phyloP scores from a whole-genome alignment of 1,284 basidiomycete species.

The Ustanciosporium gigantosporum region DNA sequence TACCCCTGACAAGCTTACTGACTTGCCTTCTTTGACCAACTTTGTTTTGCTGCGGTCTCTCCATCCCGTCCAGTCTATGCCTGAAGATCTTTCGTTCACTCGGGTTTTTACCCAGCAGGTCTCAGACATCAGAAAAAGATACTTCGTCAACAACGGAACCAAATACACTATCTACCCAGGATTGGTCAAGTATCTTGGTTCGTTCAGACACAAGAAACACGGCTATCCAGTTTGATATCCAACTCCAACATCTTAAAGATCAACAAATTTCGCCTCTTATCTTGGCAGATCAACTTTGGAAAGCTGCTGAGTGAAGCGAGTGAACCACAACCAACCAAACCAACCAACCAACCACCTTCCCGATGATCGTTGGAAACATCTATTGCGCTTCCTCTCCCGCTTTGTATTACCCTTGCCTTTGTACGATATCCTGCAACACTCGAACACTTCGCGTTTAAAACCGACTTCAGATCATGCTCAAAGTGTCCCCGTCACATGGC shows the following conservation, averaged over 20 bases:
- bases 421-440: too few species aligned
- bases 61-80: slow-evolving; percentile 12
- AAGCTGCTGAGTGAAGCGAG: slow-evolving; percentile 29
- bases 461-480: too few species aligned
- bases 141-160: too few species aligned
- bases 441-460: too few species aligned
- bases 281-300: slow-evolving; percentile 45
- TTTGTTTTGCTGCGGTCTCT: too few species aligned
- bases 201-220: slow-evolving; percentile 42
- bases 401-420: too few species aligned
- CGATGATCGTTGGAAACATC: too few species aligned
- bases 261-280: slow-evolving; percentile 25
- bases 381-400: too few species aligned
- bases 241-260: slow-evolving; percentile 14
- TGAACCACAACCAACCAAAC: too few species aligned
- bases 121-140: too few species aligned
- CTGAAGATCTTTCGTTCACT: slow-evolving; percentile 43
- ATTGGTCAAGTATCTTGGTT: slow-evolving; percentile 38
- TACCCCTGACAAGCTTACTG: background rate
- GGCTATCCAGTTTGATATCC: slow-evolving; percentile 43
- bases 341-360: background rate
- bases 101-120: slow-evolving; percentile 42
- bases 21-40: background rate
- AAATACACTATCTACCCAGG: too few species aligned
- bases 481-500: too few species aligned